Evolutionary conservation across 306 rosid species (phyloP).

Genomic region (Neltuma alba): DNA sequence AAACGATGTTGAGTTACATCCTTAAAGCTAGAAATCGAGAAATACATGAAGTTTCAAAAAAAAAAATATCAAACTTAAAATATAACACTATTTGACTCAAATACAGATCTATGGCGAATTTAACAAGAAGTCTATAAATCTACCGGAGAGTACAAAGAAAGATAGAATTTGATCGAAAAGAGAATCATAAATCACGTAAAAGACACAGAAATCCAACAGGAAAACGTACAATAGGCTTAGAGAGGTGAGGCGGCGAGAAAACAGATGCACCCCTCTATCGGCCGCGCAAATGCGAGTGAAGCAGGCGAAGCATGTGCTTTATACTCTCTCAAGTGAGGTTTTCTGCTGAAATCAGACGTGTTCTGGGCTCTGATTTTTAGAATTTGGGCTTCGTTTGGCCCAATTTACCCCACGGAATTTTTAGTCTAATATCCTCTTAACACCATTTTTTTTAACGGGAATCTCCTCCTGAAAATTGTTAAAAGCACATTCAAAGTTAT

Average conservation of each 20-base stretch:
- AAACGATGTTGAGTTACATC: not conserved
- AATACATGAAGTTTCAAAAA: not conserved
- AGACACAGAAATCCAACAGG: not conserved
- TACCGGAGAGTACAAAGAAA: not conserved
- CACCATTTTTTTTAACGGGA: not conserved
- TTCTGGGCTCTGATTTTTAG: not conserved
- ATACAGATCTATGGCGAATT: not conserved
- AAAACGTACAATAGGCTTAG: constrained; percentile 22
- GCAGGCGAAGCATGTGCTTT: not conserved
- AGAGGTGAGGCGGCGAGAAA: constrained; percentile 30
- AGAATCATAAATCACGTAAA: not conserved
- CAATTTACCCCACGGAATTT: not conserved
- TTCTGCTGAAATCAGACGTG: not conserved
- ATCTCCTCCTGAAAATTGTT: too few relatives aligned
- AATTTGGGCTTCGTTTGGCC: not conserved
- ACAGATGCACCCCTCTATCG: not conserved
- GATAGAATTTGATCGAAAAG: not conserved
- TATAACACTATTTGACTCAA: not conserved
- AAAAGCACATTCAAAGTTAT: too few relatives aligned
- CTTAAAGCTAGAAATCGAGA: not conserved
- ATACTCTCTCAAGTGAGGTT: not conserved
- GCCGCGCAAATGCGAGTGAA: not conserved
- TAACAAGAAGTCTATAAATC: not conserved
- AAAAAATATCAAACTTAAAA: too few relatives aligned
- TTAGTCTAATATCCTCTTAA: not conserved